Percentiles rank a stretch among this genome's conserved stretches.
Conservation (phyloP, 192 early-diverging fungal genomes). For the Jimgerdemannia flammicorona region DNA sequence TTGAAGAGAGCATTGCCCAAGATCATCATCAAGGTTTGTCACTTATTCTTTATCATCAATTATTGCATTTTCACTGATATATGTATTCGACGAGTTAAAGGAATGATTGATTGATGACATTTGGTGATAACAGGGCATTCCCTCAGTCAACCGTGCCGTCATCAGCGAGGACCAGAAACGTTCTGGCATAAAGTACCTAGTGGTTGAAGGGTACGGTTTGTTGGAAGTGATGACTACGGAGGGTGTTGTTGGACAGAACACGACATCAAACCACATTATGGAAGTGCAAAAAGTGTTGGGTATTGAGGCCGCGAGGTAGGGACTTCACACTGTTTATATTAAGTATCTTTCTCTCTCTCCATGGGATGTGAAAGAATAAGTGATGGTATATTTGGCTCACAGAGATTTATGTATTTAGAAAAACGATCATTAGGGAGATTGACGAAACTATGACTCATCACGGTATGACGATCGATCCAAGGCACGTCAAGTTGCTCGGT, state of each 20-base stretch:
- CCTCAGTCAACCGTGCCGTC: constrained; percentile 79
- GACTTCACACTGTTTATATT: background rate
- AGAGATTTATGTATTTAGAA: constrained; percentile 27
- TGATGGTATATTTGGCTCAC: background rate
- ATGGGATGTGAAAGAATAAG: background rate
- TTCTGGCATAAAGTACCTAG: constrained; percentile 59
- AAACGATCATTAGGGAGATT: constrained; percentile 90
- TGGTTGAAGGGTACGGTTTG: constrained; percentile 93
- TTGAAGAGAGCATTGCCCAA: constrained; percentile 84
- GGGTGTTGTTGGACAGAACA: constrained; percentile 77
- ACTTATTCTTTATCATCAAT: background rate
- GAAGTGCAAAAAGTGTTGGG: constrained; percentile 89
- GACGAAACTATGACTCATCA: constrained; percentile 79
- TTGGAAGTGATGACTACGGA: constrained; percentile 94
- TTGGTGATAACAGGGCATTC: constrained; percentile 57
- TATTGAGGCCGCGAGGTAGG: constrained; percentile 88
- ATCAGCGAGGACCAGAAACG: constrained; percentile 65
- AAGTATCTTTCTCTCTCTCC: constrained; percentile 4
- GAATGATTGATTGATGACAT: background rate
- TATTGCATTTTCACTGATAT: background rate
- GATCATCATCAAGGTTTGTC: constrained; percentile 74
- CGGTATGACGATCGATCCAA: constrained; percentile 91
- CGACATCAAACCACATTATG: constrained; percentile 89
- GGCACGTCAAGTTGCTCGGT: constrained; percentile 94
- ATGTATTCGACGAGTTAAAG: background rate